Evolutionary conservation across 2,329 filamentous ascomycete species (phyloP).

Genomic region (Nemania sp.): DNA sequence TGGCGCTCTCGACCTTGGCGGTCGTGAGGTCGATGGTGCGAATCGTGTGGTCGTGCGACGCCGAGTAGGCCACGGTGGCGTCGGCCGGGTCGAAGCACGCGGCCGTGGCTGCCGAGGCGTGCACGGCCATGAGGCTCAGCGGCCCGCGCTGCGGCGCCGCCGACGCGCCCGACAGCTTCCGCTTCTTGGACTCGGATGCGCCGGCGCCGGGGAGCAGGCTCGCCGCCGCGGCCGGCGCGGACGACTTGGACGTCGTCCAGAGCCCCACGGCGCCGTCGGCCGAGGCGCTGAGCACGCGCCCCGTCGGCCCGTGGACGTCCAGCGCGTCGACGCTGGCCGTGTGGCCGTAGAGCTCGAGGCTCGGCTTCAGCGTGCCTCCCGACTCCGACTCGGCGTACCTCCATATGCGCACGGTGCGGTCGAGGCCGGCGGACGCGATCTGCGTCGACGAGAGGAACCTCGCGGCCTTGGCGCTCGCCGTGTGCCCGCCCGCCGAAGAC

Average conservation of each 20-base stretch:
- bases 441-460: slow-evolving; percentile 80
- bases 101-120: slow-evolving; percentile 76
- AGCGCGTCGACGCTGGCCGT: slow-evolving; percentile 74
- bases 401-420: slow-evolving; percentile 87
- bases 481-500: slow-evolving; percentile 67
- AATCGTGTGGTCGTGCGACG: slow-evolving; percentile 88
- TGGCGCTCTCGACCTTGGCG: slow-evolving; percentile 74
- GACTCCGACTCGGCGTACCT: slow-evolving; percentile 75
- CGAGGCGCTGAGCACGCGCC: slow-evolving; percentile 82
- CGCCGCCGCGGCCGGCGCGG: slow-evolving; percentile 73
- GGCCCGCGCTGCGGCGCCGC: slow-evolving; percentile 74
- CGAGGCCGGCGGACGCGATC: slow-evolving; percentile 81
- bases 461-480: slow-evolving; percentile 76
- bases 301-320: slow-evolving; percentile 72
- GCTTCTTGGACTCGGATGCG: slow-evolving; percentile 70
- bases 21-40: slow-evolving; percentile 92
- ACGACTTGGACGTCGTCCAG: slow-evolving; percentile 81
- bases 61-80: slow-evolving; percentile 86
- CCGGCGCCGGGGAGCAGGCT: slow-evolving; percentile 69
- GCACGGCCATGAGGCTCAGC: slow-evolving; percentile 71
- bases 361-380: slow-evolving; percentile 67
- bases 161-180: slow-evolving; percentile 66
- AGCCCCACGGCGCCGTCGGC: slow-evolving; percentile 83
- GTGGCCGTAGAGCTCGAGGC: slow-evolving; percentile 84
- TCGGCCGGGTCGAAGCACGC: slow-evolving; percentile 86